Base-by-base conservation (phyloP, 1,284 basidiomycete species). In the Cutaneotrichosporon mucoides region DNA sequence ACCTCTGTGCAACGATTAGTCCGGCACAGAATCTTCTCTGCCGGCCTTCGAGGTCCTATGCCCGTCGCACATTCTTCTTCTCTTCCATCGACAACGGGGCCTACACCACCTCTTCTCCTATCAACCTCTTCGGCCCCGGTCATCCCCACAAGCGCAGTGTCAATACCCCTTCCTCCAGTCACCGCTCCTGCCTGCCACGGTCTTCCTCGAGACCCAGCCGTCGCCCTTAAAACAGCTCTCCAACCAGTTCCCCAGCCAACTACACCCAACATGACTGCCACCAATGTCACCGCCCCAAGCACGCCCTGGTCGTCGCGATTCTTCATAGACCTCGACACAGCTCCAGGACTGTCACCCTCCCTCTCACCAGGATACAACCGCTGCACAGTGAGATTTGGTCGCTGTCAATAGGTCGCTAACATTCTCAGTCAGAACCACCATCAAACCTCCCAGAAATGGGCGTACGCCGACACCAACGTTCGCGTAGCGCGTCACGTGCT, bases 391-490 rank as follows among this genome's bases (percentile, higher is more conserved):
- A 55, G 60, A 8, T 10, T 33, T 33, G 9, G 8, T 45, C 16
- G 10, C 12, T 24, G 24, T 24, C 24, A 24, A 24, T 24, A 24
- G 24, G 24, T 24, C 24, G 24, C 24, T 24, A 24, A 48, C 34
- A 8, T 36, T n/a, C 35, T 48, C 42, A 63, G 62, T 60, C 59
- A 8, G 62, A 64, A 41, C 62, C 62, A 4, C 59, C 56, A 6
- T 35, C 41, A 33, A 53, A 37, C 35, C 36, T 36, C 13, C 55
- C 51, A 9, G 61, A 63, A 43, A 59, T 59, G 47, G 38, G 38
- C 6, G 53, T 41, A 2, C 9, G 46, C 38, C 60, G 56, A 13
- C 24, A 41, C 9, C 48, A 42, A 15, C 59, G 62, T 34, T 59
- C 59, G 5, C 52, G 58, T 5, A 63, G 61, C 38, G 57, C 37